Evolutionary conservation across 1,284 basidiomycete genomes (phyloP).

Genomic region (Sporisorium iseilematis-ciliati): DNA sequence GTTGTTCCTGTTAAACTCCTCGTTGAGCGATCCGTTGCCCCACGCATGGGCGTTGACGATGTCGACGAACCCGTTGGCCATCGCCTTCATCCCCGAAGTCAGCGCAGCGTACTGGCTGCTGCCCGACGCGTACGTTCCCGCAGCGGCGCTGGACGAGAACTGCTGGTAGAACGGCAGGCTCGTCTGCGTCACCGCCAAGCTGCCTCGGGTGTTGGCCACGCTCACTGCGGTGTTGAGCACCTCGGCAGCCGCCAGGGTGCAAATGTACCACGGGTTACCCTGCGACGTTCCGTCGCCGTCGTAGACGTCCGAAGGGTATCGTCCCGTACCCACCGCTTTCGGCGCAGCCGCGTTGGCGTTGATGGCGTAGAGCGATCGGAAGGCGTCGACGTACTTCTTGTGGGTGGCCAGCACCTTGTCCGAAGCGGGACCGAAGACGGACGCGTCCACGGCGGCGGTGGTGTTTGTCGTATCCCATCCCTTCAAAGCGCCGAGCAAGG

Average conservation of each 20-base stretch:
- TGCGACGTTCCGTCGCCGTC: slow-evolving; percentile 36
- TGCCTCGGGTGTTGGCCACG: slow-evolving; percentile 27
- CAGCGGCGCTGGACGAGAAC: slow-evolving; percentile 29
- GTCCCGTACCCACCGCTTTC: slow-evolving; percentile 42
- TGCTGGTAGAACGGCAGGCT: slow-evolving; percentile 53
- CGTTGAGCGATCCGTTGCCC: slow-evolving; percentile 53
- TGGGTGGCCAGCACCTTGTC: slow-evolving; percentile 53
- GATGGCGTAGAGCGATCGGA: slow-evolving; percentile 50
- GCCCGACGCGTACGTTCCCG: slow-evolving; percentile 28
- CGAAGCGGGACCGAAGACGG: slow-evolving; percentile 46
- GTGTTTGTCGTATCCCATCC: slow-evolving; percentile 45
- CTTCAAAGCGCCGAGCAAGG: slow-evolving; percentile 47
- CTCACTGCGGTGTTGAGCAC: slow-evolving; percentile 49
- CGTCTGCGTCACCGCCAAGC: slow-evolving; percentile 30
- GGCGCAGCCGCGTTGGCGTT: slow-evolving; percentile 49
- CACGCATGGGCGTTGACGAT: slow-evolving; percentile 47
- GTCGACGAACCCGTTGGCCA: slow-evolving; percentile 49
- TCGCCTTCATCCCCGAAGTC: slow-evolving; percentile 40
- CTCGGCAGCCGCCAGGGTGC: slow-evolving; percentile 53
- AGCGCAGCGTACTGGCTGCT: slow-evolving; percentile 31
- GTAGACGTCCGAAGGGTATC: slow-evolving; percentile 51
- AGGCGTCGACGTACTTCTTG: slow-evolving; percentile 52
- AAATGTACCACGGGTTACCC: slow-evolving; percentile 61
- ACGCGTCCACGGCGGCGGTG: slow-evolving; percentile 23
- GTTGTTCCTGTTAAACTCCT: slow-evolving; percentile 49